Conservation (phyloP, 148 eudicot species). For the Chenopodium quinoa region DNA sequence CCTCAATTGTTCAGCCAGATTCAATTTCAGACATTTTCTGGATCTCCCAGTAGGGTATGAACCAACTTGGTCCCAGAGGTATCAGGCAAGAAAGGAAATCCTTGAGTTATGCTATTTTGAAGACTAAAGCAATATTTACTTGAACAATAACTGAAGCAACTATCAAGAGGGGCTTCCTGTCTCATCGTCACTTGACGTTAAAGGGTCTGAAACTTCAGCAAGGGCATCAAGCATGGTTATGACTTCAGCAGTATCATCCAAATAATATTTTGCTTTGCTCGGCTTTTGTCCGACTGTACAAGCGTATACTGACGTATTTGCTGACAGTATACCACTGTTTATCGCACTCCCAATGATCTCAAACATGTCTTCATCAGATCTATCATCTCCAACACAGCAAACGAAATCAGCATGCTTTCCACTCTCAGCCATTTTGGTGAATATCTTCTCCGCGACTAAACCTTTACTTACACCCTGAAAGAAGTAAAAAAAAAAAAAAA, state of each 20-base stretch:
- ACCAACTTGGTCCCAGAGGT: not conserved
- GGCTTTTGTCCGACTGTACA: conserved; percentile 39
- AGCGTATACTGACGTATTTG: conserved; percentile 32
- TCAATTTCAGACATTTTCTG: not conserved
- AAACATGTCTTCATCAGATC: conserved; percentile 40
- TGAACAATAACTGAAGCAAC: conserved; percentile 7
- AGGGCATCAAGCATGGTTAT: conserved; percentile 33
- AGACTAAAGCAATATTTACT: conserved; percentile 1
- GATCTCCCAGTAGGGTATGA: not conserved
- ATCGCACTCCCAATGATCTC: conserved; percentile 31
- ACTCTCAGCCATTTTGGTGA: conserved; percentile 27
- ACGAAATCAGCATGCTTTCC: conserved; percentile 33
- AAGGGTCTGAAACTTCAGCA: conserved; percentile 30
- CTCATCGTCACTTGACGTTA: conserved; percentile 6
- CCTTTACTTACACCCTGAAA: conserved; percentile 38
- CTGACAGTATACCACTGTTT: conserved; percentile 20
- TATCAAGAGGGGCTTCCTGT: conserved; percentile 6
- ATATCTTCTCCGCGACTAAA: conserved; percentile 32
- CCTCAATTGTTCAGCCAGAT: not conserved
- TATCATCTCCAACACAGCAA: conserved; percentile 32
- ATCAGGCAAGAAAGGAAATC: not conserved
- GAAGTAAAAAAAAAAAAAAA: not conserved
- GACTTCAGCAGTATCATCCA: conserved; percentile 34
- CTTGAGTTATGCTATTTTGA: not conserved
- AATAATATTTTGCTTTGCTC: conserved; percentile 35